Conservation (phyloP, 306 rosid genomes). For the Delonix regia region DNA sequence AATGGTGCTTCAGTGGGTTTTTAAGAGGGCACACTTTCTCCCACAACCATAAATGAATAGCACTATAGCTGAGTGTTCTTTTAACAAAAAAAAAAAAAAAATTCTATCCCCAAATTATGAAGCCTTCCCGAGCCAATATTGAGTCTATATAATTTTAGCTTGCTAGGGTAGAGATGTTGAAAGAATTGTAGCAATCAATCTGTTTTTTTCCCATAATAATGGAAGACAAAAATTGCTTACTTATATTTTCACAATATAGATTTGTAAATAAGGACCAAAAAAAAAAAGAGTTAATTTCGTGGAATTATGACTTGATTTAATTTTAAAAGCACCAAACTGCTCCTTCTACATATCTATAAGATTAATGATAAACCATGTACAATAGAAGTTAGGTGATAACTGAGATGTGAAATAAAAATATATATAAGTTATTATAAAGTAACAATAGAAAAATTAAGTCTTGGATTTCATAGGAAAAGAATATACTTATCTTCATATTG, state of each 20-base stretch:
- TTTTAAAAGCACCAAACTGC: neutral
- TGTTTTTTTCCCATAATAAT: neutral
- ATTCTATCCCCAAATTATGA: constrained; percentile 18
- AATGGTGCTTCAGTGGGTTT: constrained; percentile 9
- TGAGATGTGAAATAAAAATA: neutral
- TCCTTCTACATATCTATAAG: neutral
- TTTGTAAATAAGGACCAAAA: neutral
- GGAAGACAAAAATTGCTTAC: neutral
- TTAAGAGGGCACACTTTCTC: neutral
- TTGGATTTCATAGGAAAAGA: no score
- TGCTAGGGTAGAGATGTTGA: constrained; percentile 2
- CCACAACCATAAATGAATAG: neutral
- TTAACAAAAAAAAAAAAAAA: no score
- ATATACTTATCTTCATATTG: no score
- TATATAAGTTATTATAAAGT: no score
- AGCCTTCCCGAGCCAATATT: neutral
- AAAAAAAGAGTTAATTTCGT: neutral
- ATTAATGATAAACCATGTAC: no score
- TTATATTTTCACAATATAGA: neutral
- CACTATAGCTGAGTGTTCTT: neutral
- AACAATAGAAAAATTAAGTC: no score
- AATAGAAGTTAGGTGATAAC: neutral
- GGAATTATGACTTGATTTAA: neutral
- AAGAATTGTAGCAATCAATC: neutral
- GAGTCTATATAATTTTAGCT: neutral